Percentiles rank a stretch among this genome's conserved stretches.
phyloP scores from a whole-genome alignment of 306 rosid species.

The Quillaja saponaria region DNA sequence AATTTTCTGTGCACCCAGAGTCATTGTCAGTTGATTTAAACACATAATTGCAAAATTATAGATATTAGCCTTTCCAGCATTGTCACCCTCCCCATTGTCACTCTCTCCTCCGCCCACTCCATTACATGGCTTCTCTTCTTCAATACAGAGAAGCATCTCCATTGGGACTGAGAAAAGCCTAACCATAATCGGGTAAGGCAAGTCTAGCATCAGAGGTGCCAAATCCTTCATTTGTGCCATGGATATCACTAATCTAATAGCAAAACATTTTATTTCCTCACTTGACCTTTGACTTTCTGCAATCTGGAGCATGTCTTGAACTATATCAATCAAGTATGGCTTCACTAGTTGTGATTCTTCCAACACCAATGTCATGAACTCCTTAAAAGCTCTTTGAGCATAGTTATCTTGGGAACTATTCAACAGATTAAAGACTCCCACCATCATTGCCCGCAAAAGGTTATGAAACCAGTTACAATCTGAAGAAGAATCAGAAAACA shows the following conservation, averaged over 20 bases:
- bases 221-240: slow-evolving; percentile 37
- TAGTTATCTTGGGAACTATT: slow-evolving; percentile 21
- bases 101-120: not conserved
- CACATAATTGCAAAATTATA: slow-evolving; percentile 33
- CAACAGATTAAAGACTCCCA: slow-evolving; percentile 33
- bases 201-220: slow-evolving; percentile 5
- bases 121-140: slow-evolving; percentile 10
- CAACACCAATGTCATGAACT: slow-evolving; percentile 29
- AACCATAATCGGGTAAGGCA: slow-evolving; percentile 10
- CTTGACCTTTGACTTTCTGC: slow-evolving; percentile 31
- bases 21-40: slow-evolving; percentile 33
- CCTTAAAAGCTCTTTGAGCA: slow-evolving; percentile 30
- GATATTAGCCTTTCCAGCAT: slow-evolving; percentile 16
- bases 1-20: slow-evolving; percentile 27
- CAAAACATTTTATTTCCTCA: slow-evolving; percentile 25
- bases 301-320: slow-evolving; percentile 42
- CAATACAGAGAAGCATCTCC: slow-evolving; percentile 26
- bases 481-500: slow-evolving; percentile 32
- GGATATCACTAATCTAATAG: slow-evolving; percentile 27
- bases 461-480: slow-evolving; percentile 33
- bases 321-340: slow-evolving; percentile 41
- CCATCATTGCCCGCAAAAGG: slow-evolving; percentile 42
- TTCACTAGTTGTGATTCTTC: slow-evolving; percentile 26
- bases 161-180: slow-evolving; percentile 30
- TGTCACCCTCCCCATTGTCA: not conserved